Base-by-base conservation (phyloP, 345 rosid genomes). In the Gossypium thurberi region DNA sequence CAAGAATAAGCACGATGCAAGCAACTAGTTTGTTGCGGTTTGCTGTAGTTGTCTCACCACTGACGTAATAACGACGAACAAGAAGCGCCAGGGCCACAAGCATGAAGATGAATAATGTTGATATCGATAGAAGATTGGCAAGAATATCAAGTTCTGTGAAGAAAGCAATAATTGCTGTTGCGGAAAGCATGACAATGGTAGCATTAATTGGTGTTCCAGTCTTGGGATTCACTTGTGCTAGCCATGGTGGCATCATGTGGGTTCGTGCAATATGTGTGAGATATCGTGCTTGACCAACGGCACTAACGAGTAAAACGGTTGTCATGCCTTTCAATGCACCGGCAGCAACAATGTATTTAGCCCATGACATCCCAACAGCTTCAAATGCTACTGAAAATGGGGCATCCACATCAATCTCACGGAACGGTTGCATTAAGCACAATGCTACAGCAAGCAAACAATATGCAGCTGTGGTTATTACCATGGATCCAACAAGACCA, bases 271-370 rank as follows among this genome's bases (percentile, higher is more conserved):
- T 94, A 78, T 94, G 98, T 0, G 98, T 91, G 50, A 91, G 78
- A 78, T 94, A 94, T 43, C 98, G 81, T 12, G 97, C 96, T 80
- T 90, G 94, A 21, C 97, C 98, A 0, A 94, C 83, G 0, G 90
- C 92, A 10, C 82, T 53, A 2, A 89, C 98, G 0, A 94, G 90
- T 48, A 94, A 70, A 37, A 88, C 97, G 0, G 97, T 87, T 6
- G 97, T 94, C 98, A 93, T 91, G 47, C 98, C 97, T 76, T 90
- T 84, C 57, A 91, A 72, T 1, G 98, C 97, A 3, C 98, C 96
- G 0, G 81, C 78, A 0, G 97, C 93, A 0, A 91, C 98, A 0
- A 94, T 64, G 72, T 90, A 94, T 79, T 94, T 94, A 25, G 98
- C 98, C 98, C 96, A 91, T 50, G 71, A 74, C 94, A 76, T 75